phyloP scores from a whole-genome alignment of 805 yeast genomes.

The Lachancea thermotolerans region DNA sequence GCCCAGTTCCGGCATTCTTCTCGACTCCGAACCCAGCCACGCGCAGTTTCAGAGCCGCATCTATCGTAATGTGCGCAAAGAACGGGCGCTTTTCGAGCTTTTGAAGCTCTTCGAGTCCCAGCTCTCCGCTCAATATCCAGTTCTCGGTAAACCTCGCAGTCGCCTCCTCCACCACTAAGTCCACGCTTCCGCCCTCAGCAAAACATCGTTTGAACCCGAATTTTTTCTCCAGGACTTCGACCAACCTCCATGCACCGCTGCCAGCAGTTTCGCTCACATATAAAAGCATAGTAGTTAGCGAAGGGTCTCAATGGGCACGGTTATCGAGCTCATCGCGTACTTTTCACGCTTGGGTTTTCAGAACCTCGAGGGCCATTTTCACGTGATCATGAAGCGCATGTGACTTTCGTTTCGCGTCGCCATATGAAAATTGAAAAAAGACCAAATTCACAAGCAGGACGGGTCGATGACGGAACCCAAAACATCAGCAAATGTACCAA shows the following conservation, averaged over 20 bases:
- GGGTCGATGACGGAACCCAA: too few species aligned
- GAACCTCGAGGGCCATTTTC: neutral
- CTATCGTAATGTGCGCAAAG: conserved; percentile 71
- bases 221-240: neutral
- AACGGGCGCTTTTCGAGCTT: conserved; percentile 65
- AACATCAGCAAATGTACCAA: too few species aligned
- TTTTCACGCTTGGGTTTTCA: neutral
- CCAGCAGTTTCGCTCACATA: conserved; percentile 5
- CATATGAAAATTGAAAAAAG: too few species aligned
- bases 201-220: neutral
- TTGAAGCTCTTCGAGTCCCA: conserved; percentile 37
- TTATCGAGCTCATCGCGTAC: conserved; percentile 1
- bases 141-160: conserved; percentile 61
- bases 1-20: neutral
- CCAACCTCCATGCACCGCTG: conserved; percentile 2
- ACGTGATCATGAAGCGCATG: neutral
- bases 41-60: conserved; percentile 58
- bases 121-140: conserved; percentile 51
- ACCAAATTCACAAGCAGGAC: too few species aligned
- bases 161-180: conserved; percentile 34
- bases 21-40: conserved; percentile 3
- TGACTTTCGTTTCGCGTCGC: neutral
- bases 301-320: neutral
- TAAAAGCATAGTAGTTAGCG: neutral
- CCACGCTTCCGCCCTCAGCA: neutral